Conservation (phyloP, 768 basidiomycete species). For the Ramaria rubella region DNA sequence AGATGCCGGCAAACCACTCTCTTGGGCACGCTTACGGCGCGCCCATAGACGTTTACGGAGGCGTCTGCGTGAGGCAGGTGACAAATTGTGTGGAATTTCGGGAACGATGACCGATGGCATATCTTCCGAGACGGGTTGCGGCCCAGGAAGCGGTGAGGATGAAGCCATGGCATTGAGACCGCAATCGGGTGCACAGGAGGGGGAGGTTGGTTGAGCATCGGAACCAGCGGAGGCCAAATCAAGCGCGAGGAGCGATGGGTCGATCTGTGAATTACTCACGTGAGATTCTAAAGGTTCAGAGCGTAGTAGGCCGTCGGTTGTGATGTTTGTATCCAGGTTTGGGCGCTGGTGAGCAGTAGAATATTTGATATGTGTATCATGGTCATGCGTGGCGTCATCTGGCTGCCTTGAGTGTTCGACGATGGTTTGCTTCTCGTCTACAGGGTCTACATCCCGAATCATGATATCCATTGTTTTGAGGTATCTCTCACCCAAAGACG, state of each 20-base stretch:
- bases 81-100: not conserved
- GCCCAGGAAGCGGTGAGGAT: not conserved
- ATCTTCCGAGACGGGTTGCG: not conserved
- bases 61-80: constrained; percentile 1
- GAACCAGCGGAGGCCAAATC: not conserved
- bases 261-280: not conserved
- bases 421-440: not conserved
- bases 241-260: not conserved
- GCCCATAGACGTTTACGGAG: constrained; percentile 9
- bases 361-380: too few relatives aligned
- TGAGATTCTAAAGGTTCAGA: not conserved
- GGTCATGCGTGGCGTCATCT: too few relatives aligned
- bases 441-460: not conserved
- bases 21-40: not conserved
- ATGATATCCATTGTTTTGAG: not conserved
- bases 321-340: not conserved
- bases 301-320: not conserved
- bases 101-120: not conserved
- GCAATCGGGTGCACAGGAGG: not conserved
- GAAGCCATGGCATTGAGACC: not conserved
- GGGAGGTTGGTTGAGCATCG: not conserved
- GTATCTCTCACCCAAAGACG: not conserved
- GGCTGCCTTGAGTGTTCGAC: not conserved
- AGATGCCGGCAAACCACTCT: constrained; percentile 1
- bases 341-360: not conserved